Evolutionary conservation across 78 protist species (phyloP).

Genomic region (Speleostelium caveatum): DNA sequence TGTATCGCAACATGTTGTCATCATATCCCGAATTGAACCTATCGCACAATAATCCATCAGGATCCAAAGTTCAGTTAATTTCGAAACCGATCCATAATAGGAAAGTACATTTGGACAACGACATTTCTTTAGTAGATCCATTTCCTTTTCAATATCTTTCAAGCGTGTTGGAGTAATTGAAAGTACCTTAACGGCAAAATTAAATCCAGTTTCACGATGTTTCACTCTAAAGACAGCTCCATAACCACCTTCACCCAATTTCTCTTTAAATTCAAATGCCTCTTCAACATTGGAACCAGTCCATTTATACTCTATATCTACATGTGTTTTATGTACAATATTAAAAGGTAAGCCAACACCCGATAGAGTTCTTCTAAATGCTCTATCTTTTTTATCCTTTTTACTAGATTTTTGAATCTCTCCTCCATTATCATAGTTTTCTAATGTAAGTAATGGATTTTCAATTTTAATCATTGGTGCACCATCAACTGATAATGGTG

Average conservation of each 20-base stretch:
- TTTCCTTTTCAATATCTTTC: conserved; percentile 71
- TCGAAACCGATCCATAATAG: conserved; percentile 73
- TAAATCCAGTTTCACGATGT: conserved; percentile 56
- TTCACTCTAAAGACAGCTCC: conserved; percentile 74
- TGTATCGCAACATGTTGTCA: conserved; percentile 62
- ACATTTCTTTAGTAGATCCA: conserved; percentile 82
- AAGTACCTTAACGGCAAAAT: conserved; percentile 63
- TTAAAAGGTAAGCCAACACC: conserved; percentile 75
- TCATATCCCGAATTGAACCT: conserved; percentile 86
- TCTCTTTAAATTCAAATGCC: conserved; percentile 73
- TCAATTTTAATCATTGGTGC: not conserved
- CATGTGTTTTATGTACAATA: conserved; percentile 84
- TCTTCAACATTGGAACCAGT: conserved; percentile 64
- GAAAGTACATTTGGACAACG: conserved; percentile 58
- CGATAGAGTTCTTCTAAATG: conserved; percentile 35
- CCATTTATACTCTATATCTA: conserved; percentile 84
- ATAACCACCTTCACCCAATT: conserved; percentile 81
- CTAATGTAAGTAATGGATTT: not conserved
- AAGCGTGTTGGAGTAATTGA: conserved; percentile 57
- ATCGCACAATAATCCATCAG: conserved; percentile 91
- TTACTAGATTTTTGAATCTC: not conserved
- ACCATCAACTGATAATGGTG: not conserved
- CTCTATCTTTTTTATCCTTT: conserved; percentile 1
- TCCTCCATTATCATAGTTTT: not conserved
- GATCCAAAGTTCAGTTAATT: conserved; percentile 86